These are phyloP conservation scores for Capsella rubella DNA, from an alignment of 441 rosid species.

Conservation along the genomic window DNA sequence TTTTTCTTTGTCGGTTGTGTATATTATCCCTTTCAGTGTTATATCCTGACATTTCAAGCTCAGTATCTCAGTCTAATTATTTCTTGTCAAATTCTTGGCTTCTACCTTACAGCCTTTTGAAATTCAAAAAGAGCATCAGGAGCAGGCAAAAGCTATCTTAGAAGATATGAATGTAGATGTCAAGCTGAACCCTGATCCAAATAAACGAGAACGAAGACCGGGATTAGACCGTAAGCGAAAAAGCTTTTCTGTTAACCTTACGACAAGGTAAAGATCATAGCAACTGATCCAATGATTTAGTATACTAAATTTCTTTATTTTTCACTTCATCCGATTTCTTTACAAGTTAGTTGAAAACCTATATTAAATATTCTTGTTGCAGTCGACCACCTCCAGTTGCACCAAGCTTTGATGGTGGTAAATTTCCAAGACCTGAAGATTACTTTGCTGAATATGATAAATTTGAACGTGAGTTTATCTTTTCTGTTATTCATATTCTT, in stretches of 20 bases:
- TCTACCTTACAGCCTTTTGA: conserved; percentile 59
- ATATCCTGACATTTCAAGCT: background rate
- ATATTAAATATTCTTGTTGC: conserved; percentile 34
- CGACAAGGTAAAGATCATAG: conserved; percentile 53
- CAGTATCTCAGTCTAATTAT: conserved; percentile 21
- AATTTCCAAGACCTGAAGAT: conserved; percentile 70
- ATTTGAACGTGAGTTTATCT: conserved; percentile 58
- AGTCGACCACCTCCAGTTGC: conserved; percentile 52
- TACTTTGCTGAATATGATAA: conserved; percentile 72
- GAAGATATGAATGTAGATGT: conserved; percentile 40
- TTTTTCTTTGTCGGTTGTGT: background rate
- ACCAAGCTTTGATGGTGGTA: conserved; percentile 62
- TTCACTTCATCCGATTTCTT: conserved; percentile 8
- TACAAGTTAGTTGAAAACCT: conserved; percentile 13
- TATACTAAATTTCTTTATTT: conserved; percentile 10
- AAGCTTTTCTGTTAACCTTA: conserved; percentile 73
- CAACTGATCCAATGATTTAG: background rate
- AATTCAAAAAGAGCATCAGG: conserved; percentile 54
- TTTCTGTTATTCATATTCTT: conserved; percentile 25
- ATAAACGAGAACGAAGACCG: conserved; percentile 67
- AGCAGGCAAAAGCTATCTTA: conserved; percentile 58
- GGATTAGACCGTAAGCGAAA: conserved; percentile 69
- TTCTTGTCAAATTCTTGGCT: background rate
- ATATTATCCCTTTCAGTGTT: background rate
- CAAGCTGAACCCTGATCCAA: conserved; percentile 43